Evolutionary conservation across 208 protist genomes (phyloP).

Genomic region (Crithidia thermophila): DNA sequence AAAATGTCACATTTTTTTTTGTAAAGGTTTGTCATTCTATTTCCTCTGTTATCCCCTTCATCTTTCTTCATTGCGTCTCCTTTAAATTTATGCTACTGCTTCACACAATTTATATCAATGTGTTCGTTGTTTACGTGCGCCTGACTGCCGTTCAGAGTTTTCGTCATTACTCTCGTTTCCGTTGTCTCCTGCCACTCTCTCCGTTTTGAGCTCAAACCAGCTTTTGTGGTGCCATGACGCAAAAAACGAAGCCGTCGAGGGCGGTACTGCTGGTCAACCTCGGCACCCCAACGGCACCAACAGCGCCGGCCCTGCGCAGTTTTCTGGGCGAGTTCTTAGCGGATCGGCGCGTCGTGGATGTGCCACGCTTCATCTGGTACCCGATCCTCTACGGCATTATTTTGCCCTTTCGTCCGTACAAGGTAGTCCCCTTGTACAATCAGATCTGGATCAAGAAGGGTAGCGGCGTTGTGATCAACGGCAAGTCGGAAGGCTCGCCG

Average conservation of each 20-base stretch:
- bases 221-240: background rate
- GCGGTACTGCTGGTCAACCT: conserved; percentile 51
- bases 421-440: conserved; percentile 29
- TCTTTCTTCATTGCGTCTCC: too few species aligned
- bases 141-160: too few species aligned
- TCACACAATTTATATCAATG: too few species aligned
- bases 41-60: too few species aligned
- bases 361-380: conserved; percentile 44
- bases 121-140: too few species aligned
- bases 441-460: conserved; percentile 36
- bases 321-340: conserved; percentile 44
- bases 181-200: conserved; percentile 15
- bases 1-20: too few species aligned
- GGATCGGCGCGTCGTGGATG: conserved; percentile 46
- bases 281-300: conserved; percentile 30
- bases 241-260: background rate
- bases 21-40: too few species aligned
- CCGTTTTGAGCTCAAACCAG: background rate
- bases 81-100: too few species aligned
- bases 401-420: conserved; percentile 40
- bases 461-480: conserved; percentile 18
- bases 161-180: too few species aligned
- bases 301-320: conserved; percentile 17
- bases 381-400: conserved; percentile 60
- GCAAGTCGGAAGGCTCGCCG: conserved; percentile 17